phyloP scores from a whole-genome alignment of 257 asterid genomes.

The Catharanthus roseus region DNA sequence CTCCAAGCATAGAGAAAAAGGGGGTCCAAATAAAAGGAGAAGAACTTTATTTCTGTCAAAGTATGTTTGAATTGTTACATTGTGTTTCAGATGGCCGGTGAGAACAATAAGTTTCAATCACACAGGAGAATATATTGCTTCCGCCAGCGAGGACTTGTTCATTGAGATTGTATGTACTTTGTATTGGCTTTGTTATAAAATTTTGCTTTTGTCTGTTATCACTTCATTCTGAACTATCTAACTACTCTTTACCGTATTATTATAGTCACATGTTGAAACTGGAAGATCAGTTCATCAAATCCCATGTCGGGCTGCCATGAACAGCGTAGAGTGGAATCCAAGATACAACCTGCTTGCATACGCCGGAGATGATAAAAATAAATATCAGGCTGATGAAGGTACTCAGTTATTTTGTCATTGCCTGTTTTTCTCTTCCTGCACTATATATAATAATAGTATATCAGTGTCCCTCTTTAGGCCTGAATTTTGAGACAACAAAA shows the following conservation, averaged over 20 bases:
- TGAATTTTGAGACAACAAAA: neutral
- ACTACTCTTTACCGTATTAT: slow-evolving; percentile 19
- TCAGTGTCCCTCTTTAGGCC: neutral
- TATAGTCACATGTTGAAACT: slow-evolving; percentile 70
- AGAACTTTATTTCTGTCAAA: neutral
- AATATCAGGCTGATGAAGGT: slow-evolving; percentile 95
- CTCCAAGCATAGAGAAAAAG: neutral
- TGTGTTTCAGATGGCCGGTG: slow-evolving; percentile 82
- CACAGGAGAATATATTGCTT: slow-evolving; percentile 92
- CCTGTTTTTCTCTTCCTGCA: neutral
- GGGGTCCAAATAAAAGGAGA: neutral
- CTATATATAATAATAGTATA: too few relatives aligned
- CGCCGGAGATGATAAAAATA: slow-evolving; percentile 97
- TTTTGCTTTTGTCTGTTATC: neutral
- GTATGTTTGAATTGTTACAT: slow-evolving; percentile 8
- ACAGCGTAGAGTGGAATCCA: slow-evolving; percentile 99
- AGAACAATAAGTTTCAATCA: slow-evolving; percentile 92
- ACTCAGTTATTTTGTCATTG: slow-evolving; percentile 31
- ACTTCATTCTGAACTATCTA: neutral
- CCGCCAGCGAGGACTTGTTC: slow-evolving; percentile 95
- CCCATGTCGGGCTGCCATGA: slow-evolving; percentile 96
- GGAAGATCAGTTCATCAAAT: slow-evolving; percentile 88
- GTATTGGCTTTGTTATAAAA: slow-evolving; percentile 1
- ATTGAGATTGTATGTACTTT: slow-evolving; percentile 72
- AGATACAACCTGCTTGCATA: slow-evolving; percentile 82